phyloP scores from a whole-genome alignment of 2,329 filamentous ascomycete genomes.

The Penicillium sp. region DNA sequence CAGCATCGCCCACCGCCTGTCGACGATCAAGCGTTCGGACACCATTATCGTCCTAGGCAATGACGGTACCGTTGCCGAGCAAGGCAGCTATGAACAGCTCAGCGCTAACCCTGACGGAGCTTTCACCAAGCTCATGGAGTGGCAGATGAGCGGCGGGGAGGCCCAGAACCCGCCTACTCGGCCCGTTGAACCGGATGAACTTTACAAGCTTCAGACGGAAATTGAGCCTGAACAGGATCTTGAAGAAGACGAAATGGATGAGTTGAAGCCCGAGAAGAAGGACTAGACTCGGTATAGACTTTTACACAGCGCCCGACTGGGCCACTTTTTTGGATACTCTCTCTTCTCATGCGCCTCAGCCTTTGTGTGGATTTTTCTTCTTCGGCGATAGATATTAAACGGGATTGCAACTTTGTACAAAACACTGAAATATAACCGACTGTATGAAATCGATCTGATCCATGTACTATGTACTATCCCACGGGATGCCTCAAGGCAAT shows the following conservation, averaged over 20 bases:
- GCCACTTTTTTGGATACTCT: conserved; percentile 5
- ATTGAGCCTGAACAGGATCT: conserved; percentile 40
- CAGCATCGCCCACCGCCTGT: conserved; percentile 92
- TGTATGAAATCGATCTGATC: neutral
- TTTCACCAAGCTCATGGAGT: conserved; percentile 96
- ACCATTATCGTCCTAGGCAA: conserved; percentile 88
- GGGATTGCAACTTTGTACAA: conserved; percentile 20
- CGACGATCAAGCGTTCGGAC: conserved; percentile 94
- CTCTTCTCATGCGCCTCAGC: conserved; percentile 15
- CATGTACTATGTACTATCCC: too few species aligned
- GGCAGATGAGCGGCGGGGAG: conserved; percentile 92
- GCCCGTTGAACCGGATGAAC: conserved; percentile 53
- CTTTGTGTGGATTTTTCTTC: conserved; percentile 12
- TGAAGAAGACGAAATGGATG: conserved; percentile 34
- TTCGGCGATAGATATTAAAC: conserved; percentile 22
- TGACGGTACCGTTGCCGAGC: conserved; percentile 88
- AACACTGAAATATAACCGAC: conserved; percentile 12
- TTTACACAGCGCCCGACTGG: conserved; percentile 9
- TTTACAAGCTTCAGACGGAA: conserved; percentile 51
- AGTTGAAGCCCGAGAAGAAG: conserved; percentile 26
- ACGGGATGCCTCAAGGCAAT: too few species aligned
- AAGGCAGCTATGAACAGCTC: conserved; percentile 80
- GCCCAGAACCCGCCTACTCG: conserved; percentile 28
- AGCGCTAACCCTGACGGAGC: conserved; percentile 75
- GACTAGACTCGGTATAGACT: conserved; percentile 12